A percentile compares a stretch with the other conserved stretches of the same genome.
These are phyloP conservation scores for Backusella australiensis DNA, from an alignment of 192 early-diverging fungal species.

Conservation along the genomic window DNA sequence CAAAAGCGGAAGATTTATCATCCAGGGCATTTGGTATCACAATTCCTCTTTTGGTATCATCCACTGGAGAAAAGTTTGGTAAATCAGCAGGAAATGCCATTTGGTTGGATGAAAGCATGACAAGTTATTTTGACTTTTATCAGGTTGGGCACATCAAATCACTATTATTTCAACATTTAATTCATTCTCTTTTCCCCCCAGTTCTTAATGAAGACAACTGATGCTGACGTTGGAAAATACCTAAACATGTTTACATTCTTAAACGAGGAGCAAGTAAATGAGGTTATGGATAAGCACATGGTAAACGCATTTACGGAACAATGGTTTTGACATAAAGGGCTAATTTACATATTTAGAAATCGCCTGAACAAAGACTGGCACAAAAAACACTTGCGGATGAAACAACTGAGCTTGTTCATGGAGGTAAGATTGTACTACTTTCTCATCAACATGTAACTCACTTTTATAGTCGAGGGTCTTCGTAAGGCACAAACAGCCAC, in stretches of 20 bases:
- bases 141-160: slow-evolving; percentile 54
- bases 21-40: slow-evolving; percentile 76
- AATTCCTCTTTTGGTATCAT: slow-evolving; percentile 81
- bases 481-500: slow-evolving; percentile 69
- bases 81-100: slow-evolving; percentile 96
- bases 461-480: slow-evolving; percentile 48
- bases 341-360: slow-evolving; percentile 25
- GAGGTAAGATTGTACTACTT: slow-evolving; percentile 42
- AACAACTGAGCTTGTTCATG: slow-evolving; percentile 89
- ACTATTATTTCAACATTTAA: background rate
- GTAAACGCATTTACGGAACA: slow-evolving; percentile 38
- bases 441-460: background rate
- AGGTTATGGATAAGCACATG: slow-evolving; percentile 61
- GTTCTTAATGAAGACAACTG: slow-evolving; percentile 86
- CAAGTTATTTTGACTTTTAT: slow-evolving; percentile 88
- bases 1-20: slow-evolving; percentile 24
- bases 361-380: slow-evolving; percentile 69
- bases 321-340: background rate
- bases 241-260: slow-evolving; percentile 84
- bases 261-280: slow-evolving; percentile 53
- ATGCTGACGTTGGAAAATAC: slow-evolving; percentile 74
- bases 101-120: slow-evolving; percentile 82
- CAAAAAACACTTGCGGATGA: slow-evolving; percentile 79
- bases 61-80: slow-evolving; percentile 95
- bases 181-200: slow-evolving; percentile 21